Evolutionary conservation across 1,284 basidiomycete genomes (phyloP), one percentile per base, ranked within the genome.

Genomic region (Xanthoconium separans): DNA sequence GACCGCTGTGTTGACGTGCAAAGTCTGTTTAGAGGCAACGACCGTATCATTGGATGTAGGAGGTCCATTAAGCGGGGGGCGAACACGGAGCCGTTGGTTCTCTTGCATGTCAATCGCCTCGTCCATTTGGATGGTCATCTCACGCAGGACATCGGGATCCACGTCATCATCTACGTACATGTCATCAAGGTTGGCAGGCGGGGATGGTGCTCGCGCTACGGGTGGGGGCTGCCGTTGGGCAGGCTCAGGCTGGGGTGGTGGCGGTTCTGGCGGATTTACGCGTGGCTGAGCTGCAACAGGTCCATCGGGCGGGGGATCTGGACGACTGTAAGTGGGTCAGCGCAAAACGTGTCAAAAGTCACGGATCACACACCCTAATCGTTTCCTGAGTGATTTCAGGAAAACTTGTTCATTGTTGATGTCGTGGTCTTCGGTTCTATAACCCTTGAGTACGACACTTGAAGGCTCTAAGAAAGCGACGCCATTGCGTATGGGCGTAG

Each of bases 401-500:
- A 92, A 88, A 44, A 83, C 72, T 2, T 66, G 64, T 44, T 80
- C 77, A 52, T 80, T 81, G 40, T 75, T 61, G 9, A 62, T 70
- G 30, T 88, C 82, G n/a, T 81, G 75, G 51, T 89, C 85, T 41
- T 80, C 79, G 8, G 77, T 79, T 55, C 73, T 70, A 56, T 83
- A 77, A 2, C 85, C 87, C 58, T 83, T 77, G 50, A 89, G 59
- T 3, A 68, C 69, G 15, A 87, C 74, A n/a, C 77, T 82, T 15
- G 68, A 68, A 3, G 88, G 87, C 62, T 90, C 84, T 3, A 92
- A 79, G 57, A 85, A 85, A 1, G 81, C 82, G 42, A 86, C 81
- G 9, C 87, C 87, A 46, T 77, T 74, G 33, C 83, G 79, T 44
- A 91, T 75, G 13, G 75, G 71, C 4, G 83, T 82, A 54, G 86